Evolutionary conservation across 2,329 filamentous ascomycete genomes (phyloP).

Genomic region (Paraconiothyrium sp.): DNA sequence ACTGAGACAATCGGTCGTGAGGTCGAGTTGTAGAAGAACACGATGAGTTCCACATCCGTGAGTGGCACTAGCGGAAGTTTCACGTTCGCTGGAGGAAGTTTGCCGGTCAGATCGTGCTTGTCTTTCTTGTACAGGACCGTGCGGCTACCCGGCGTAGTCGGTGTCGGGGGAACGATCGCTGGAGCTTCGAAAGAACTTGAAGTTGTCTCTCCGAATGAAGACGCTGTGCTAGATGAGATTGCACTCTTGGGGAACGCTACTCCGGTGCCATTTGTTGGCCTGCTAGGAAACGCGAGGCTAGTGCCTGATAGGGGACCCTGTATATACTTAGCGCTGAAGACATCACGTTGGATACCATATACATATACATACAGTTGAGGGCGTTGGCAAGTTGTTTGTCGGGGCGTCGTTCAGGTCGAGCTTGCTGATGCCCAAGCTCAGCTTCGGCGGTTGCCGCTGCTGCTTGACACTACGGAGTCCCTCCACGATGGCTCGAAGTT

Average conservation of each 20-base stretch:
- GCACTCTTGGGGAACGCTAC: background rate
- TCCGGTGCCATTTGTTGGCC: background rate
- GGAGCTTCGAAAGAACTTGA: background rate
- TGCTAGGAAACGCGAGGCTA: background rate
- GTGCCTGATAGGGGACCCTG: background rate
- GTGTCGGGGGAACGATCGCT: background rate
- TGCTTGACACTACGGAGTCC: background rate
- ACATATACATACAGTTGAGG: background rate
- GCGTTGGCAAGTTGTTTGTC: background rate
- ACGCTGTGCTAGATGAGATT: background rate
- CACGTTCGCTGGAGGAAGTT: slow-evolving; percentile 24
- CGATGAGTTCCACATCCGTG: slow-evolving; percentile 40
- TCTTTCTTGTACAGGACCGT: slow-evolving; percentile 26
- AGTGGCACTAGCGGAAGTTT: slow-evolving; percentile 36
- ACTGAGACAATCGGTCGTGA: slow-evolving; percentile 34
- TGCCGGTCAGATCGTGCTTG: slow-evolving; percentile 30
- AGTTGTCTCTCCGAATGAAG: background rate
- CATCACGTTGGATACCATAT: background rate
- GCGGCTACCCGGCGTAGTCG: slow-evolving; percentile 5
- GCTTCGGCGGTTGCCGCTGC: background rate
- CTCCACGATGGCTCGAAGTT: background rate
- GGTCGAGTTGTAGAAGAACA: slow-evolving; percentile 45
- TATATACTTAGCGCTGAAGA: background rate
- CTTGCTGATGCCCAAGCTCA: background rate
- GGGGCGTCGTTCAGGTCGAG: background rate